Percentiles rank a stretch among this genome's conserved stretches.
Evolutionary conservation across 768 basidiomycete genomes (phyloP).

Genomic region (Lactifluus volemus): DNA sequence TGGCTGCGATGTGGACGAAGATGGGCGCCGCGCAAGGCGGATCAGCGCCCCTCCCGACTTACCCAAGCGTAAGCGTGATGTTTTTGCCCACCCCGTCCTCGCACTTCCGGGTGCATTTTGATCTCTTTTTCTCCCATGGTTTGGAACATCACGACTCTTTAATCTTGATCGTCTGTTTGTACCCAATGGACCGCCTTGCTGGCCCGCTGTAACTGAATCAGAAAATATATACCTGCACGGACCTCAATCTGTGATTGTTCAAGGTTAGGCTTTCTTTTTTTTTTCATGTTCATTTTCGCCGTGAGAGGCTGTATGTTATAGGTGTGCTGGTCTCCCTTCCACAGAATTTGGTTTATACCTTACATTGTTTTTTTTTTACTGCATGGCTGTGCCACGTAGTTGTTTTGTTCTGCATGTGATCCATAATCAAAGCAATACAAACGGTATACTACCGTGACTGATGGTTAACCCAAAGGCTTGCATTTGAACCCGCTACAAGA

Average conservation of each 20-base stretch:
- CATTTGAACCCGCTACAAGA: not conserved
- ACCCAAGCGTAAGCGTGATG: slow-evolving; percentile 38
- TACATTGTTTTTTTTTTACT: not conserved
- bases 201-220: not conserved
- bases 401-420: not conserved
- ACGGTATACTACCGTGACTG: not conserved
- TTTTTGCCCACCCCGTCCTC: slow-evolving; percentile 53
- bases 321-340: not conserved
- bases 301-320: not conserved
- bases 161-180: not conserved
- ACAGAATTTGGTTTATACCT: not conserved
- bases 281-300: not conserved
- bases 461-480: not conserved
- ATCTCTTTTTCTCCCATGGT: slow-evolving; percentile 7
- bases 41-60: slow-evolving; percentile 60
- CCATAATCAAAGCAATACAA: not conserved
- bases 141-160: not conserved
- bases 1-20: slow-evolving; percentile 30
- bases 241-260: not conserved
- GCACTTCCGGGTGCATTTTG: slow-evolving; percentile 52
- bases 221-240: not conserved
- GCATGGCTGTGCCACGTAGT: slow-evolving; percentile 5
- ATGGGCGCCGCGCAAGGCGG: slow-evolving; percentile 32
- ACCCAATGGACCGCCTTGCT: not conserved
- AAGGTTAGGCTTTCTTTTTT: not conserved